A percentile compares a stretch with the other conserved stretches of the same genome.
Evolutionary conservation across 345 rosid species (phyloP).

Genomic region (Barbarea vulgaris): DNA sequence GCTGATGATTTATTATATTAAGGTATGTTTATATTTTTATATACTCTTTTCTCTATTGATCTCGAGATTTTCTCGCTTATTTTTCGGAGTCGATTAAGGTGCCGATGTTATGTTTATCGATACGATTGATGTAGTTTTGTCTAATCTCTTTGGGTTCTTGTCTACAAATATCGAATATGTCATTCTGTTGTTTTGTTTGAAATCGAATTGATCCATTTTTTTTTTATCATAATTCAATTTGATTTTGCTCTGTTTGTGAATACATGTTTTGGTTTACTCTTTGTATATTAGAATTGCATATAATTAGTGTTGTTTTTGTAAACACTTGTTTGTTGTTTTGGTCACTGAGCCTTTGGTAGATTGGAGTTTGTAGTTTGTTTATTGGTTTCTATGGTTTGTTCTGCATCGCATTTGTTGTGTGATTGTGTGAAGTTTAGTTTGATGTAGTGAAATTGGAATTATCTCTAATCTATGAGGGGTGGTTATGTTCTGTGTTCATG

Average conservation of each 20-base stretch:
- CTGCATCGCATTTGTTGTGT: not conserved
- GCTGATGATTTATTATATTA: slow-evolving; percentile 14
- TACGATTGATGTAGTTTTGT: not conserved
- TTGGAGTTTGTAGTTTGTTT: not conserved
- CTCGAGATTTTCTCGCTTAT: slow-evolving; percentile 22
- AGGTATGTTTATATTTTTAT: not conserved
- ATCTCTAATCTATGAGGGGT: not conserved
- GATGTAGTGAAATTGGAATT: not conserved
- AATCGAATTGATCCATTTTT: not conserved
- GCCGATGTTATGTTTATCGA: not conserved
- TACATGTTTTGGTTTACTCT: not conserved
- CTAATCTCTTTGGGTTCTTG: not conserved
- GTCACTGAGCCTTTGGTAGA: not conserved
- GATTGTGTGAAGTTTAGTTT: not conserved
- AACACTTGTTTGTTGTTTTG: not conserved
- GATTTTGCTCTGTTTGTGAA: slow-evolving; percentile 7
- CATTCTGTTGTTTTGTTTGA: not conserved
- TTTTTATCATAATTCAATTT: not conserved
- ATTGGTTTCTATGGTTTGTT: not conserved
- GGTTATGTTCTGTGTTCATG: not conserved
- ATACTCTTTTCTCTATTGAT: not conserved
- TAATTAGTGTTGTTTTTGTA: not conserved
- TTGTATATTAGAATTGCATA: not conserved
- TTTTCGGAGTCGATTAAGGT: not conserved
- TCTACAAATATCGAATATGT: not conserved